These are phyloP conservation scores for Hippophae gyantsensis DNA, from an alignment of 306 rosid genomes.

Conservation along the genomic window DNA sequence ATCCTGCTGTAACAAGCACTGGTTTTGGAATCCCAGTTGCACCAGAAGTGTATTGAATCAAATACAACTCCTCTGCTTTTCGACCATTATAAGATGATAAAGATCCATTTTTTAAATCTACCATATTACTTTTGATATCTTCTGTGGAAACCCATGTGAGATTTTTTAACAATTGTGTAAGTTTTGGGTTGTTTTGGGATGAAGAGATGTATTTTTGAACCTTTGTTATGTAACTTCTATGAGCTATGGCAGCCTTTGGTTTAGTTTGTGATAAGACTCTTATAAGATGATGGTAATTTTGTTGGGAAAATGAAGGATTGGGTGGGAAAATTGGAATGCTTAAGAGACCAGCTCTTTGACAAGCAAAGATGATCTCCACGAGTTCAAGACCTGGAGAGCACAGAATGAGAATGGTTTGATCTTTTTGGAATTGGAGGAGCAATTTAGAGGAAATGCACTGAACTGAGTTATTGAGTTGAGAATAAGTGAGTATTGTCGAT, in stretches of 20 bases:
- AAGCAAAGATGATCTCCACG: constrained; percentile 49
- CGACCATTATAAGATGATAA: constrained; percentile 36
- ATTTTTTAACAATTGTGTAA: constrained; percentile 26
- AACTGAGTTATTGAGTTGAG: constrained; percentile 45
- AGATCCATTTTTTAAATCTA: background rate
- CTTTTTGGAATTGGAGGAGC: constrained; percentile 30
- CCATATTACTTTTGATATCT: constrained; percentile 15
- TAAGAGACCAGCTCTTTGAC: constrained; percentile 71
- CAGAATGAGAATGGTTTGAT: constrained; percentile 43
- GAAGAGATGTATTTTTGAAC: constrained; percentile 31
- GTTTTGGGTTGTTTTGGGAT: constrained; percentile 17
- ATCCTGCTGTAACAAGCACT: constrained; percentile 61
- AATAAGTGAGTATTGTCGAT: constrained; percentile 32
- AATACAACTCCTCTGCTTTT: constrained; percentile 36
- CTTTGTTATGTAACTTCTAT: constrained; percentile 28
- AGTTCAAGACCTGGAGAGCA: constrained; percentile 65
- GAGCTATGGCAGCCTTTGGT: constrained; percentile 75
- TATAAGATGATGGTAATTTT: constrained; percentile 43
- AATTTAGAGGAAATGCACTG: constrained; percentile 32
- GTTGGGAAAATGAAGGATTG: constrained; percentile 34
- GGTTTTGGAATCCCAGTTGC: constrained; percentile 69
- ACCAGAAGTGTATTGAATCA: constrained; percentile 81
- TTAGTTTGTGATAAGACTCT: constrained; percentile 59
- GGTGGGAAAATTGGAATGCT: constrained; percentile 60
- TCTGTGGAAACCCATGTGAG: constrained; percentile 47